A percentile compares a stretch with the other conserved stretches of the same genome.
These are phyloP conservation scores for Tuber magnatum DNA, from an alignment of 495 filamentous ascomycete species.

Conservation along the genomic window DNA sequence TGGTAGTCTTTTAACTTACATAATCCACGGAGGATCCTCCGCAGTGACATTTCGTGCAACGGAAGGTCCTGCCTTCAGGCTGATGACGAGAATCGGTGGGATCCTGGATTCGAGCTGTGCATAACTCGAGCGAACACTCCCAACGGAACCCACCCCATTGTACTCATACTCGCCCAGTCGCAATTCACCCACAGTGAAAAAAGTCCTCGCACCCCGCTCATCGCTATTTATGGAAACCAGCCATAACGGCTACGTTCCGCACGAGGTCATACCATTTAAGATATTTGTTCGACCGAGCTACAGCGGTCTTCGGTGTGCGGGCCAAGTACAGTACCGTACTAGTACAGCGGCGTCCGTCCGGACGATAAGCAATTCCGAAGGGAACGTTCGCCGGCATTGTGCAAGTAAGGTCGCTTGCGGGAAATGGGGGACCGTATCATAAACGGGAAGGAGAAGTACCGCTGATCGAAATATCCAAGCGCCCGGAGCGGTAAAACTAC, in stretches of 20 bases:
- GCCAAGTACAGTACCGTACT: neutral
- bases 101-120: neutral
- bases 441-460: neutral
- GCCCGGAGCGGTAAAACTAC: neutral
- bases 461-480: neutral
- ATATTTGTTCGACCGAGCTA: neutral
- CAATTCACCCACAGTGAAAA: neutral
- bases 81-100: neutral
- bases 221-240: neutral
- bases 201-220: neutral
- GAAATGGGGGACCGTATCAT: neutral
- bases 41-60: neutral
- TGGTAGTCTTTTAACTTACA: neutral
- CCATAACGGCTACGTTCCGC: neutral
- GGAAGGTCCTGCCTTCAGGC: neutral
- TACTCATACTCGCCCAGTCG: neutral
- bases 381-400: neutral
- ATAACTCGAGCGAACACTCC: neutral
- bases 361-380: neutral
- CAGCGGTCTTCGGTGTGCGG: neutral
- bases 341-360: neutral
- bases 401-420: neutral
- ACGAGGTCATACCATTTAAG: neutral
- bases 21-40: neutral
- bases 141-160: neutral